These are phyloP conservation scores for Fusarium anthophilum DNA, from an alignment of 2,329 filamentous ascomycete species.

Conservation along the genomic window DNA sequence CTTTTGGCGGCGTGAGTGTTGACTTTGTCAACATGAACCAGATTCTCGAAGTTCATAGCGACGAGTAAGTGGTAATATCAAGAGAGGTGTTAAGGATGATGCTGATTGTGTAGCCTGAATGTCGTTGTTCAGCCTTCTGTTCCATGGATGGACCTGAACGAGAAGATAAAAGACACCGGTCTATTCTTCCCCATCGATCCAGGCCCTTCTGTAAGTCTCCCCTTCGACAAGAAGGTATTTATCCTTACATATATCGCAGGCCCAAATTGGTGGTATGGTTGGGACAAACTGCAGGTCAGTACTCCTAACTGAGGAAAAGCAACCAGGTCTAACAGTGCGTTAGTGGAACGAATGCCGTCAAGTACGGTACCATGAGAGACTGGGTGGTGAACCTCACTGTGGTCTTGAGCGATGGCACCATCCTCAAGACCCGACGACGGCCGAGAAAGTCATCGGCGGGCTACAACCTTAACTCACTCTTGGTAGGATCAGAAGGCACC, in stretches of 20 bases:
- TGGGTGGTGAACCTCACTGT: constrained; percentile 89
- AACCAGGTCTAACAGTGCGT: accelerated
- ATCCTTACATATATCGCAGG: constrained; percentile 56
- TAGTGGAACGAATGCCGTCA: constrained; percentile 77
- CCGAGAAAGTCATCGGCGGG: constrained; percentile 84
- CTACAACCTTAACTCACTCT: constrained; percentile 83
- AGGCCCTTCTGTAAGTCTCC: constrained; percentile 51
- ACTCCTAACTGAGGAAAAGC: accelerated
- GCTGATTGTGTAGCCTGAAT: constrained; percentile 67
- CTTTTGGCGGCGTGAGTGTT: constrained; percentile 86
- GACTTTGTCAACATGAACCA: constrained; percentile 90
- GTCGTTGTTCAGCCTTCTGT: constrained; percentile 90
- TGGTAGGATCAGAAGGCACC: constrained; percentile 84
- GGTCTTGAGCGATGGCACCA: constrained; percentile 78
- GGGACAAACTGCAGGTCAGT: constrained; percentile 73
- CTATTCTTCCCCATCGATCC: constrained; percentile 94
- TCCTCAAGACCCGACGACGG: constrained; percentile 80
- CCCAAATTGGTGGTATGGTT: constrained; percentile 85
- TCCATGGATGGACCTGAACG: constrained; percentile 89
- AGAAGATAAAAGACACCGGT: constrained; percentile 72
- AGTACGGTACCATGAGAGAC: constrained; percentile 87
- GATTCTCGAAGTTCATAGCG: constrained; percentile 79
- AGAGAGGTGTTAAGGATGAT: not conserved
- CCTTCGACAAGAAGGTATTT: accelerated
- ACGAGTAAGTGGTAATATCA: constrained; percentile 58